These are phyloP conservation scores for Curvularia sp. DNA, from an alignment of 2,329 filamentous ascomycete genomes.

Conservation along the genomic window DNA sequence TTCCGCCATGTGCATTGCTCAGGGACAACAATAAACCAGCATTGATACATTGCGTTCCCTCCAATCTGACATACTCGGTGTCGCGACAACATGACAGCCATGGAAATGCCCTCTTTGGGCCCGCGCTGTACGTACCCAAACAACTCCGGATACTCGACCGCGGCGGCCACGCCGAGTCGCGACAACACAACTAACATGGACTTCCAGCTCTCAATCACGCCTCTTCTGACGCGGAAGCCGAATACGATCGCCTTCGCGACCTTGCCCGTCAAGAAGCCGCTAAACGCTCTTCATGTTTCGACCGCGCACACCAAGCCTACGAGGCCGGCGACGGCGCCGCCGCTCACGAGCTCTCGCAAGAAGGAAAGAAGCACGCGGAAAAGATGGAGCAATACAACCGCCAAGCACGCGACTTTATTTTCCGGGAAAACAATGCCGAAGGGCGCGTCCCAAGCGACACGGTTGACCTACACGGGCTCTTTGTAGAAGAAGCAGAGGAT, in stretches of 20 bases:
- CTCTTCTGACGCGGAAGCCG: conserved; percentile 65
- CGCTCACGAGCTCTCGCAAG: conserved; percentile 84
- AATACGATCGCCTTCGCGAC: conserved; percentile 90
- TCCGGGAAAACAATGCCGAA: conserved; percentile 88
- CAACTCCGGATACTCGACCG: background rate
- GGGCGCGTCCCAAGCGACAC: conserved; percentile 79
- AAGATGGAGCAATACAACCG: conserved; percentile 89
- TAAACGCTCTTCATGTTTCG: conserved; percentile 80
- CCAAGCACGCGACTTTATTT: conserved; percentile 92
- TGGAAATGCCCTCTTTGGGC: conserved; percentile 48
- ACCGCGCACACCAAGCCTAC: conserved; percentile 76
- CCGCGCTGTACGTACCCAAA: conserved; percentile 40
- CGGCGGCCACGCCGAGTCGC: background rate
- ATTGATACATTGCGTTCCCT: conserved; percentile 8
- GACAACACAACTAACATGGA: conserved; percentile 8
- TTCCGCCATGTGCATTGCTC: conserved; percentile 8
- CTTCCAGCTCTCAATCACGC: conserved; percentile 47
- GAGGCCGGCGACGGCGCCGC: conserved; percentile 77
- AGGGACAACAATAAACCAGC: conserved; percentile 28
- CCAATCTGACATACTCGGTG: conserved; percentile 10
- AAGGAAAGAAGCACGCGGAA: conserved; percentile 83
- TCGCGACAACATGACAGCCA: conserved; percentile 37
- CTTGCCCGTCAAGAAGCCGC: conserved; percentile 80
- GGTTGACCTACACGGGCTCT: conserved; percentile 94
- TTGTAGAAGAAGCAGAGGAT: conserved; percentile 91